Conservation (phyloP, 2,329 filamentous ascomycete genomes). For the Teratosphaeriaceae sp. region DNA sequence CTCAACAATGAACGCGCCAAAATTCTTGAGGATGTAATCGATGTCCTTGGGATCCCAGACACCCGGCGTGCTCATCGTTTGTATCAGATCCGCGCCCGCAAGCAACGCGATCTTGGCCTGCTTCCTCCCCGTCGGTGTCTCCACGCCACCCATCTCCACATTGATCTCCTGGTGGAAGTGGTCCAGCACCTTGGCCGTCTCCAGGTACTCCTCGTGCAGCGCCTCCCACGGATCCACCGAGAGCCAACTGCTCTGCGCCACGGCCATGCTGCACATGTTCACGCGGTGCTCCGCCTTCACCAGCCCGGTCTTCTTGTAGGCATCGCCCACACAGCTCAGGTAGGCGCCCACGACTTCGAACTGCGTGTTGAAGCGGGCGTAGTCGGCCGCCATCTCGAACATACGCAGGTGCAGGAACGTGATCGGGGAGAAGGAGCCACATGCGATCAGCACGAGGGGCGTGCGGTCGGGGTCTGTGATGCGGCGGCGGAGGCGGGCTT, state of each 20-base stretch:
- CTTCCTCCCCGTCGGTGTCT: constrained; percentile 61
- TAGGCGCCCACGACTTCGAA: constrained; percentile 87
- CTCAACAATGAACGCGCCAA: constrained; percentile 71
- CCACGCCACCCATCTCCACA: constrained; percentile 64
- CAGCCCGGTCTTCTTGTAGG: constrained; percentile 74
- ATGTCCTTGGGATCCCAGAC: constrained; percentile 83
- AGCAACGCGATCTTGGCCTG: constrained; percentile 71
- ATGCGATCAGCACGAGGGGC: constrained; percentile 62
- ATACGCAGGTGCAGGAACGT: constrained; percentile 70
- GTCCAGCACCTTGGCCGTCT: constrained; percentile 82
- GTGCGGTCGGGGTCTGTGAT: constrained; percentile 51
- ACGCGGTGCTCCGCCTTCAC: constrained; percentile 68
- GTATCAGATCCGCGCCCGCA: constrained; percentile 56
- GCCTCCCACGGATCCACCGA: constrained; percentile 87
- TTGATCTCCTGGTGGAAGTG: constrained; percentile 92
- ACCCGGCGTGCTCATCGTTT: constrained; percentile 46
- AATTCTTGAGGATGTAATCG: constrained; percentile 78
- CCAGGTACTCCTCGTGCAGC: constrained; percentile 75
- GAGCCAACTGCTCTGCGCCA: constrained; percentile 69
- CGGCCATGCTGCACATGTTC: constrained; percentile 80
- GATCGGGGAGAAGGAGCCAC: constrained; percentile 47
- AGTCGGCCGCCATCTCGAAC: constrained; percentile 83
- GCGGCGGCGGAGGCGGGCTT: constrained; percentile 50
- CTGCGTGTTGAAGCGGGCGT: constrained; percentile 64
- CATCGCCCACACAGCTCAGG: constrained; percentile 67